Conservation (phyloP, 371 early-diverging fungal species). For the Globomyces sp. region DNA sequence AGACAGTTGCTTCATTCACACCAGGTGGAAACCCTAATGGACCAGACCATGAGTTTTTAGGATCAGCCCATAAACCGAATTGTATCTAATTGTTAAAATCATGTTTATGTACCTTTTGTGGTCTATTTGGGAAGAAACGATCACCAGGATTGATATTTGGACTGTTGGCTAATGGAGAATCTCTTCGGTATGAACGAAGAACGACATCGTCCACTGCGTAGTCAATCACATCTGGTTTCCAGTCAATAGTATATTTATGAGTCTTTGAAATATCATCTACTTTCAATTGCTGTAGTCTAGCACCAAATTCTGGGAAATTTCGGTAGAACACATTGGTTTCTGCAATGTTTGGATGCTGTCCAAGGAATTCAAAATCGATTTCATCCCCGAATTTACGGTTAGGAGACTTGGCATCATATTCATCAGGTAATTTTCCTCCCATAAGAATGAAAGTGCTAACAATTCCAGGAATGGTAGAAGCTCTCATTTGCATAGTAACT, state of each 20-base stretch:
- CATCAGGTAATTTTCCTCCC: conserved; percentile 11
- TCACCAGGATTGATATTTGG: neutral
- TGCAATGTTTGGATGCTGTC: conserved; percentile 12
- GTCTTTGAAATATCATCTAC: conserved; percentile 2
- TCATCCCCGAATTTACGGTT: conserved; percentile 30
- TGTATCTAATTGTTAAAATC: conserved; percentile 1
- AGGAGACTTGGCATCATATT: neutral
- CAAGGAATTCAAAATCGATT: conserved; percentile 38
- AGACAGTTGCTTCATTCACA: neutral
- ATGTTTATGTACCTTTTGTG: neutral
- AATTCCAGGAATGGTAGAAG: conserved; percentile 20
- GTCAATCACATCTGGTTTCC: conserved; percentile 21
- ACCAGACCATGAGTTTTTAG: conserved; percentile 35
- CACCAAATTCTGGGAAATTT: conserved; percentile 17
- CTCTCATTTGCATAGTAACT: conserved; percentile 6
- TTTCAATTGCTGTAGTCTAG: conserved; percentile 13
- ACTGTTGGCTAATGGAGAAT: neutral
- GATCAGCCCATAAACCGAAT: neutral
- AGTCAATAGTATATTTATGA: conserved; percentile 21
- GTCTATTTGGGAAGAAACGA: conserved; percentile 2
- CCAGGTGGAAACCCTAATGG: conserved; percentile 17
- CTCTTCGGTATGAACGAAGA: conserved; percentile 1
- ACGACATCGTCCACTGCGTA: conserved; percentile 17
- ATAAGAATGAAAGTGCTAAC: conserved; percentile 37
- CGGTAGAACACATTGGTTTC: conserved; percentile 33